phyloP scores from a whole-genome alignment of 495 filamentous ascomycete species.

The Sordaria brevicollis region DNA sequence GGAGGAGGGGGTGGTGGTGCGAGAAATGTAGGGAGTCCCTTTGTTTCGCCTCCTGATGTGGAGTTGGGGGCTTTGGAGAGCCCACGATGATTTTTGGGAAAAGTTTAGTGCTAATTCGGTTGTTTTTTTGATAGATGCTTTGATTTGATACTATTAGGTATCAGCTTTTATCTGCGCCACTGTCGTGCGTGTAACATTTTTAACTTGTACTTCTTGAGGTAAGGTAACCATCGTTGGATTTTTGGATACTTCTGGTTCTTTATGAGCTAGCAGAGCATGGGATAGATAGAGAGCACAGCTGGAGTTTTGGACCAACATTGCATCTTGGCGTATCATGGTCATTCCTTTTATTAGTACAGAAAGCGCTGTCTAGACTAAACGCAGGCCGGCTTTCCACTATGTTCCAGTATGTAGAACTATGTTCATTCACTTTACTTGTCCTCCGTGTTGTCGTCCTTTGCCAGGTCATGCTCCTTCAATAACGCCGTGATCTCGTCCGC shows the following conservation, averaged over 20 bases:
- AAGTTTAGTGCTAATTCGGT: background rate
- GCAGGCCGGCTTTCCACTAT: slow-evolving; percentile 1
- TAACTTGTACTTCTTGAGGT: background rate
- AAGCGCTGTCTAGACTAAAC: slow-evolving; percentile 11
- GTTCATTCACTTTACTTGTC: slow-evolving; percentile 30
- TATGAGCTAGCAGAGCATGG: background rate
- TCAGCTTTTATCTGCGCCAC: background rate
- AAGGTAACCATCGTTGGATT: background rate
- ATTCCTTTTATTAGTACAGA: slow-evolving; percentile 19
- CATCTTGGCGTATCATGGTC: background rate
- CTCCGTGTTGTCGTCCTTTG: slow-evolving; percentile 75
- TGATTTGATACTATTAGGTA: background rate
- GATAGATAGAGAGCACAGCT: background rate
- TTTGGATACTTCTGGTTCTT: background rate
- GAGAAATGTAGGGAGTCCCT: slow-evolving; percentile 19
- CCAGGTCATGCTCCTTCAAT: slow-evolving; percentile 88
- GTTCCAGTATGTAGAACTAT: background rate
- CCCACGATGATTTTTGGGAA: slow-evolving; percentile 5
- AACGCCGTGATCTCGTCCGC: slow-evolving; percentile 94
- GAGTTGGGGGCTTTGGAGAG: slow-evolving; percentile 9
- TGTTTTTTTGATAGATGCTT: background rate
- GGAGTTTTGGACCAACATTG: slow-evolving; percentile 4
- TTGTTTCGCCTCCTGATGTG: background rate
- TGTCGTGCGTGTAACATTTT: background rate
- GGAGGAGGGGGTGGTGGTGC: background rate